These are phyloP conservation scores for Staphylotrichum tortipilum DNA, from an alignment of 495 filamentous ascomycete species.

Conservation along the genomic window DNA sequence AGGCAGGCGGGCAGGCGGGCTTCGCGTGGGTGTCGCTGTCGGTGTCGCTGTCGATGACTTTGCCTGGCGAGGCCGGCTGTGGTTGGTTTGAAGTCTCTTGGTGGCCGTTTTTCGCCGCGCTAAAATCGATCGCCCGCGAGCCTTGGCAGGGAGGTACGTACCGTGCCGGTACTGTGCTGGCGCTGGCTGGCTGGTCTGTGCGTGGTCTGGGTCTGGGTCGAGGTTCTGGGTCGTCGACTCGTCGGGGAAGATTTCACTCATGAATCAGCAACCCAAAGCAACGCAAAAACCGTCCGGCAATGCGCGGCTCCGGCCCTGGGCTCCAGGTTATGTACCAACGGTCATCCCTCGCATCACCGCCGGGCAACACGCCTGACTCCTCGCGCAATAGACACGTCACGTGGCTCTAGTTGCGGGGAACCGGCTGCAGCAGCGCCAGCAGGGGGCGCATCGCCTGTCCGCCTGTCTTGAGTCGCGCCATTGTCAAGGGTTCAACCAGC, in stretches of 20 bases:
- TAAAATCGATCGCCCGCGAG: constrained; percentile 20
- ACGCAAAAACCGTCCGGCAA: no score
- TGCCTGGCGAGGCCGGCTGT: no score
- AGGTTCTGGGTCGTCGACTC: not conserved
- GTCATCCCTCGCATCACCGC: not conserved
- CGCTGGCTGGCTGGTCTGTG: constrained; percentile 13
- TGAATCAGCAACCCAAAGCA: no score
- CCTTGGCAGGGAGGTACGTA: constrained; percentile 9
- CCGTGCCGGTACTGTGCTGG: no score
- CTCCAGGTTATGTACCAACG: no score
- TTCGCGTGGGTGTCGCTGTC: no score
- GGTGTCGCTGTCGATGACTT: no score
- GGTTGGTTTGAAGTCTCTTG: constrained; percentile 25
- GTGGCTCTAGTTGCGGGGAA: not conserved
- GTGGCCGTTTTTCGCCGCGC: constrained; percentile 20
- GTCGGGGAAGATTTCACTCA: no score
- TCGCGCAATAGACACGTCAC: not conserved
- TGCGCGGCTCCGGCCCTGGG: not conserved
- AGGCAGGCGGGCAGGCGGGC: no score
- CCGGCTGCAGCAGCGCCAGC: no score
- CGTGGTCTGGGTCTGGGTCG: not conserved
- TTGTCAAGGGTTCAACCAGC: no score
- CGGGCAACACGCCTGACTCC: not conserved
- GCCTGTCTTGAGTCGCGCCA: constrained; percentile 1
- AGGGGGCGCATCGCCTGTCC: not conserved